Evolutionary conservation across 495 filamentous ascomycete genomes (phyloP).

Genomic region (Hypoxylon rickii): DNA sequence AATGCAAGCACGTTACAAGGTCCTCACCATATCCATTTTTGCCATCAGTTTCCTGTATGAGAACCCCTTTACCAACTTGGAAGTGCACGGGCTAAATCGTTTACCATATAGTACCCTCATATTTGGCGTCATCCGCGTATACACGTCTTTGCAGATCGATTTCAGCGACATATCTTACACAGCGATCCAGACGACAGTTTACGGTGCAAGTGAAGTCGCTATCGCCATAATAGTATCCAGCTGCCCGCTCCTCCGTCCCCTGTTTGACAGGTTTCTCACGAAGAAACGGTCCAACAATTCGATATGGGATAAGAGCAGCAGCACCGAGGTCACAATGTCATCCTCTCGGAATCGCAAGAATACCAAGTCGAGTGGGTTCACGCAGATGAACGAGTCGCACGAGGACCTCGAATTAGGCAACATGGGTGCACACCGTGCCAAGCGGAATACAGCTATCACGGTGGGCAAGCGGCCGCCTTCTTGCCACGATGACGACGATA

Average conservation of each 20-base stretch:
- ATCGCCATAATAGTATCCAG: slow-evolving; percentile 31
- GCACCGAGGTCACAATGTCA: slow-evolving; percentile 2
- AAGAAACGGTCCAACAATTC: background rate
- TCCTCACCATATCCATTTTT: slow-evolving; percentile 40
- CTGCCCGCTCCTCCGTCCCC: slow-evolving; percentile 22
- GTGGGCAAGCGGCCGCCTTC: slow-evolving; percentile 18
- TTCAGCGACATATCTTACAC: slow-evolving; percentile 21
- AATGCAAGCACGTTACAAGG: slow-evolving; percentile 39
- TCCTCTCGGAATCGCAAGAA: slow-evolving; percentile 19
- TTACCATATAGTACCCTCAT: slow-evolving; percentile 11
- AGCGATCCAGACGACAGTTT: slow-evolving; percentile 7
- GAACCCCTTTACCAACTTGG: background rate
- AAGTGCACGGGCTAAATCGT: slow-evolving; percentile 3
- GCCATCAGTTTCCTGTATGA: slow-evolving; percentile 45
- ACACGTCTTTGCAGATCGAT: slow-evolving; percentile 10
- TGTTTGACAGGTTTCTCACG: slow-evolving; percentile 18
- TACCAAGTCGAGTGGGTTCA: slow-evolving; percentile 31
- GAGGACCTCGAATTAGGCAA: slow-evolving; percentile 27
- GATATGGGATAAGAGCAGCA: slow-evolving; percentile 9
- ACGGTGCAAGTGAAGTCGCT: slow-evolving; percentile 23
- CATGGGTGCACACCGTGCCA: slow-evolving; percentile 29
- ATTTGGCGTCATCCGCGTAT: slow-evolving; percentile 22
- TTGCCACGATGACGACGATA: slow-evolving; percentile 14
- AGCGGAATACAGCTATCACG: slow-evolving; percentile 24
- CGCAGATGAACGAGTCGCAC: slow-evolving; percentile 22